Base-by-base conservation (phyloP, 805 yeast genomes). In the Myxozyma udenii region DNA sequence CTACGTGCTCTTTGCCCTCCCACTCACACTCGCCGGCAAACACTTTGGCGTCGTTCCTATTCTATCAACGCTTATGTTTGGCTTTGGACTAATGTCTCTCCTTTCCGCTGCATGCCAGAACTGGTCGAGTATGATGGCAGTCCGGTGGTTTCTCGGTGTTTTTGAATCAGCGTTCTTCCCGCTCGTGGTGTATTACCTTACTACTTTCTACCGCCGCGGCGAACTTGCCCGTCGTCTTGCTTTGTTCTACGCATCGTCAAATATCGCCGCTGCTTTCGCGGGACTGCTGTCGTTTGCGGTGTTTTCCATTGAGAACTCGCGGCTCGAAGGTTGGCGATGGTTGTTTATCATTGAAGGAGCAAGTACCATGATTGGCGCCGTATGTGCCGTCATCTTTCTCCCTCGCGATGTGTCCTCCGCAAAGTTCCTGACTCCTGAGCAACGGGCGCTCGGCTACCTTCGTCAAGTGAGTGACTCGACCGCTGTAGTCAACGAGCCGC, bases 241-340 rank as follows among this genome's bases (percentile, higher is more conserved):
- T 4, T 71, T 73, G 48, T 71, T 79, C 41, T 78, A 78, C 61
- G 70, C 76, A 30, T 75, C 79, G 25, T 77, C 83, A 7, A 76
- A 79, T 51, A 62, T 79, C 36, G 75, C 82, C 6, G 76, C 79
- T 42, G 81, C 81, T 0, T 78, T 80, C 65, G 81, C 83, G 39
- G 85, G 84, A 12, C 64, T 80, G 64, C 58, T 79, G 66, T 72
- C 77, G 1, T 71, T 64, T 58, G 82, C 79, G n/a, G 71, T 80
- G 3, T 74, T 74, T 59, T 78, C 74, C 58, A 74, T 74, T 49
- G 60, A 69, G 44, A 57, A 62, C 41, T 61, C 68, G 22, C 55
- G 58, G 14, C 64, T 76, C 32, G 61, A 69, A 14, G 79, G 80
- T 2, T 77, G 80, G 80, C 75, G 75, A 55, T 72, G 72, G 44